A percentile compares a stretch with the other conserved stretches of the same genome.
Evolutionary conservation across 768 basidiomycete species (phyloP).

Genomic region (Lactifluus subvellereus): DNA sequence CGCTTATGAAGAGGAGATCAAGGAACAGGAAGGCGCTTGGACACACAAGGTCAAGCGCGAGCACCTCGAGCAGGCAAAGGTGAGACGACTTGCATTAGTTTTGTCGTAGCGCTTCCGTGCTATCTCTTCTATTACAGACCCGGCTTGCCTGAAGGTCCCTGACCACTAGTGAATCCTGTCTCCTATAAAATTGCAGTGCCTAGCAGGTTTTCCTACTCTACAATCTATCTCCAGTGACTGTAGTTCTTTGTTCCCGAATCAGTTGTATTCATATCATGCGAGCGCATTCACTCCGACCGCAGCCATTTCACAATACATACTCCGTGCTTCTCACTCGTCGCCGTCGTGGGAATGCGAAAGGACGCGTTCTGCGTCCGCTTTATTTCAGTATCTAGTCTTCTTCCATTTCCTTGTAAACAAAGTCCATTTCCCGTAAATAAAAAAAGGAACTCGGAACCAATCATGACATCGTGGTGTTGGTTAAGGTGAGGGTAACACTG

Average conservation of each 20-base stretch:
- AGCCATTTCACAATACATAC: not conserved
- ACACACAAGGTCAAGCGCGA: conserved; percentile 20
- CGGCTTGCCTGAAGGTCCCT: not conserved
- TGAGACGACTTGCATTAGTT: not conserved
- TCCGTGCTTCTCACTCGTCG: not conserved
- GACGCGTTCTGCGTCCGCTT: conserved; percentile 19
- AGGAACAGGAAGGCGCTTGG: conserved; percentile 24
- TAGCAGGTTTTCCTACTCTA: not conserved
- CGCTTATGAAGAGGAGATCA: conserved; percentile 22
- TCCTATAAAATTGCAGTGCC: not conserved
- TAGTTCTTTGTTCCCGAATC: not conserved
- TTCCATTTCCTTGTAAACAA: conserved; percentile 17
- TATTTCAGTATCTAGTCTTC: conserved; percentile 23
- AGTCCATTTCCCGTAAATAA: conserved; percentile 20
- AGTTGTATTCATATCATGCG: not conserved
- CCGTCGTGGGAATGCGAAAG: conserved; percentile 3
- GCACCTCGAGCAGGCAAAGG: conserved; percentile 8
- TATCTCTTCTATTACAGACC: not conserved
- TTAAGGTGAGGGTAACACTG: conserved; percentile 1
- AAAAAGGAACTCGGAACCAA: conserved; percentile 9
- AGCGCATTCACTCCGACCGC: conserved; percentile 11
- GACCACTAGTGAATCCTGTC: not conserved
- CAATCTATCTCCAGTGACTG: conserved; percentile 1
- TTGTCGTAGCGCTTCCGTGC: not conserved
- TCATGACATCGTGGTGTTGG: conserved; percentile 14